phyloP scores from a whole-genome alignment of 306 rosid genomes.

The Spatholobus suberectus region DNA sequence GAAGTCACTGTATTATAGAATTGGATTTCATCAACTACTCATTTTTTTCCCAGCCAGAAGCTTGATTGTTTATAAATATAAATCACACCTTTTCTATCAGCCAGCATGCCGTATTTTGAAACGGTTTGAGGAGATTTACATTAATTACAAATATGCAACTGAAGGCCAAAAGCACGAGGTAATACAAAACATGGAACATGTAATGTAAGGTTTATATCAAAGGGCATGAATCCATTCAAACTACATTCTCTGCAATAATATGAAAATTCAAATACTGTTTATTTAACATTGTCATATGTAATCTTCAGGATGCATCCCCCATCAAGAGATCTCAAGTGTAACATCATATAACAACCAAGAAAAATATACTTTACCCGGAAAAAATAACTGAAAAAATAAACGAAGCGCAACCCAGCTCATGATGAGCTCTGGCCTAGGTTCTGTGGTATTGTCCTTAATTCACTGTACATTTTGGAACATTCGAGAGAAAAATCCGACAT shows the following conservation, averaged over 20 bases:
- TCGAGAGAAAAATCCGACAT: conserved; percentile 62
- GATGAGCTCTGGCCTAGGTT: conserved; percentile 51
- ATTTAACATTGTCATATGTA: conserved; percentile 38
- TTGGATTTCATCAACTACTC: not conserved
- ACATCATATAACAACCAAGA: conserved; percentile 25
- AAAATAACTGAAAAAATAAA: conserved; percentile 22
- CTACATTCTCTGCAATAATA: not conserved
- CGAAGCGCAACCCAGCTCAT: conserved; percentile 37
- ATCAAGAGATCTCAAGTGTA: conserved; percentile 37
- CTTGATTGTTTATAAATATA: not conserved
- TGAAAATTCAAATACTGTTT: conserved; percentile 7
- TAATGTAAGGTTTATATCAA: not conserved
- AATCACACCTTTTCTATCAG: not conserved
- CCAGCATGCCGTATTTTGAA: not conserved
- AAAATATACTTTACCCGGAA: not conserved
- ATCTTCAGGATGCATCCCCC: conserved; percentile 43
- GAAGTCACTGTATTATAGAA: not conserved
- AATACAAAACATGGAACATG: not conserved
- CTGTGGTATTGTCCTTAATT: conserved; percentile 56
- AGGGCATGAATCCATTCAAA: conserved; percentile 24
- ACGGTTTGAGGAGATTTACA: not conserved
- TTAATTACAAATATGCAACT: conserved; percentile 1
- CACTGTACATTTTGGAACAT: conserved; percentile 72
- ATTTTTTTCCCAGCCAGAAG: not conserved
- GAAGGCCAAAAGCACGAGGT: not conserved